Evolutionary conservation across 495 filamentous ascomycete species (phyloP), one percentile per base, ranked within the genome.

Genomic region (Hypoxylon perforatum): DNA sequence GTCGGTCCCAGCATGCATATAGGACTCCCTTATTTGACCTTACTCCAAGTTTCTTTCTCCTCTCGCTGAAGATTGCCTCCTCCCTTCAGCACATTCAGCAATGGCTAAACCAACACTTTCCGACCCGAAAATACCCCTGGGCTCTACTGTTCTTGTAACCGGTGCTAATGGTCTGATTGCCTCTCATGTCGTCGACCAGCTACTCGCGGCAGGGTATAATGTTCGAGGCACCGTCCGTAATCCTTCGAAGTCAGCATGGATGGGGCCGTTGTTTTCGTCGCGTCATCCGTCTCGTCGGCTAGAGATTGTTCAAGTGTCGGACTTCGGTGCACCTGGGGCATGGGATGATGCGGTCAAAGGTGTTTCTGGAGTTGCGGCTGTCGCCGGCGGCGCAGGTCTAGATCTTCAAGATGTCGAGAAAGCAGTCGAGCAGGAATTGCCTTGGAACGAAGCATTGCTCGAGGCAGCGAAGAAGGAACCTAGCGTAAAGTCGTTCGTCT

Each of bases 131-230:
- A 67, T 71, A 38, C 59, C 63, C 19, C 39, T 4, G 28, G 59
- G 63, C 10, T 67, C 68, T 15, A 71, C 60, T 1, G 33, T 74
- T 25, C 61, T 74, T 12, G 65, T 74, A n/a, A 72, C 69, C 7
- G 72, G 72, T n/a, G 69, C 66, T n/a, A 75, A 75, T 51, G 72
- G 72, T n/a, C 47, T 73, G 36, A 73, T 75, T 19, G 72, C 70
- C 35, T 65, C 65, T 12, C 70, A 70, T 36, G 53, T 50, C 61
- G 54, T 69, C 41, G 67, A 72, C 22, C 42, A 50, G 4, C 51
- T 75, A 5, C 67, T 75, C 12, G 51, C 52, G 0, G 48, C 47
- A 0, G 72, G 72, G 3, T 75, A 70, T n/a, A 45, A 58, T 1
- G 72, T 73, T 19, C 47, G 70, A 3, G 70, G 66, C 10, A 73